Conservation (phyloP, 768 basidiomycete genomes). For the Candolleomyces efflorescens region DNA sequence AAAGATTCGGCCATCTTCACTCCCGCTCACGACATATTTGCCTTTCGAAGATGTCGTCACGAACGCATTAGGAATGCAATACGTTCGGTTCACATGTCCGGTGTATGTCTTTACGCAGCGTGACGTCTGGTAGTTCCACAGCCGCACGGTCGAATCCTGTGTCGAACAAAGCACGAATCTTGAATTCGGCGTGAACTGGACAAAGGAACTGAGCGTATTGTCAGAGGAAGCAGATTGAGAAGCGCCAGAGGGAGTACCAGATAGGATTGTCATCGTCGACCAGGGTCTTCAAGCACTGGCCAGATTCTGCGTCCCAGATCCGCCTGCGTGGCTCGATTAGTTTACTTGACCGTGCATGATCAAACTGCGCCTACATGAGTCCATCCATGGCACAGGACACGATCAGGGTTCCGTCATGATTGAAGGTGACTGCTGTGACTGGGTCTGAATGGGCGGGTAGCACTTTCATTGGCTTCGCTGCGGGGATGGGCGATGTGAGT, state of each 20-base stretch:
- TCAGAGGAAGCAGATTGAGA: neutral
- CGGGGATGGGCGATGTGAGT: neutral
- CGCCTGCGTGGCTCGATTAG: slow-evolving; percentile 50
- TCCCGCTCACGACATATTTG: slow-evolving; percentile 80
- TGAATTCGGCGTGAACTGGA: slow-evolving; percentile 90
- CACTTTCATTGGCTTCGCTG: slow-evolving; percentile 81
- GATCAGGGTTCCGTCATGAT: slow-evolving; percentile 90
- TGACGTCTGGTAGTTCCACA: slow-evolving; percentile 93
- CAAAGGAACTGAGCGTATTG: slow-evolving; percentile 60
- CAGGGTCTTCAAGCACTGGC: slow-evolving; percentile 95
- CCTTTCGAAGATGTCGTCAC: slow-evolving; percentile 41
- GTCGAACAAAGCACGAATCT: slow-evolving; percentile 86
- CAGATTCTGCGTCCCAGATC: slow-evolving; percentile 96
- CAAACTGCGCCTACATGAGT: slow-evolving; percentile 57
- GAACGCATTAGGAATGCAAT: slow-evolving; percentile 72
- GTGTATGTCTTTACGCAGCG: slow-evolving; percentile 91
- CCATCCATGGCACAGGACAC: slow-evolving; percentile 97
- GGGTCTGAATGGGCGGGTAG: slow-evolving; percentile 97
- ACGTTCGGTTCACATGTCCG: slow-evolving; percentile 84
- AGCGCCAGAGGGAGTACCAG: slow-evolving; percentile 44
- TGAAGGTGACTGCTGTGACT: slow-evolving; percentile 91
- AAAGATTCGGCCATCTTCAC: slow-evolving; percentile 85
- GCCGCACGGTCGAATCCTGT: slow-evolving; percentile 88
- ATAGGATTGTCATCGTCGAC: slow-evolving; percentile 97
- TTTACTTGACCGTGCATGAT: no score